These are phyloP conservation scores for Fusarium drepaniforme DNA, from an alignment of 2,329 filamentous ascomycete species.

Conservation along the genomic window DNA sequence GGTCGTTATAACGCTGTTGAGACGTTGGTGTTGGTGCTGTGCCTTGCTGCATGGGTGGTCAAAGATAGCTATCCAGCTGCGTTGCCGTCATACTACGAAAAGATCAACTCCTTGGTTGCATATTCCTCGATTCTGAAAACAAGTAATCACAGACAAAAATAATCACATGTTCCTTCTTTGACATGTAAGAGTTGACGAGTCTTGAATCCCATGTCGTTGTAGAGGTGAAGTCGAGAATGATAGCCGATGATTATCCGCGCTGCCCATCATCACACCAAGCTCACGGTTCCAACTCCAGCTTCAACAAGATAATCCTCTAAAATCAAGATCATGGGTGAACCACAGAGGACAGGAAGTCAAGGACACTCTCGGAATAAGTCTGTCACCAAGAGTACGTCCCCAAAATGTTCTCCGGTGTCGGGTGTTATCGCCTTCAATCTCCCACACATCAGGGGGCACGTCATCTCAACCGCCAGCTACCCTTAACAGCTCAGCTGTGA, in stretches of 20 bases:
- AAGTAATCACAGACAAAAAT: too few species aligned
- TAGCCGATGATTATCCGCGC: constrained; percentile 44
- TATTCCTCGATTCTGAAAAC: not conserved
- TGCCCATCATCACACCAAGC: constrained; percentile 17
- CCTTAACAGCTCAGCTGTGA: constrained; percentile 8
- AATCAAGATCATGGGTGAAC: constrained; percentile 45
- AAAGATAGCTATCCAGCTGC: too few species aligned
- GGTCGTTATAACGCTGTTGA: not conserved
- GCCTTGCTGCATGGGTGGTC: not conserved
- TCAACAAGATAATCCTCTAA: constrained; percentile 13
- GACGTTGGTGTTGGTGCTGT: not conserved
- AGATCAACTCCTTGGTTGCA: not conserved
- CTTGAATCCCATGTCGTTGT: not conserved
- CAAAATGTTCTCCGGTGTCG: not conserved
- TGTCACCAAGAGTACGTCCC: constrained; percentile 51
- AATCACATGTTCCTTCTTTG: not conserved
- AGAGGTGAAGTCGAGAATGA: not conserved
- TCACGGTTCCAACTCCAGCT: constrained; percentile 18
- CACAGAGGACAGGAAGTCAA: constrained; percentile 43
- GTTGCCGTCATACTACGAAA: not conserved
- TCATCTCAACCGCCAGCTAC: not conserved
- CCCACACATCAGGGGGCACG: not conserved
- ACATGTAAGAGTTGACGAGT: not conserved
- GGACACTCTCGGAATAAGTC: constrained; percentile 55
- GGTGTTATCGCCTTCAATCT: not conserved